These are phyloP conservation scores for Trichosanthes cucumerina DNA, from an alignment of 306 rosid genomes.

Conservation along the genomic window DNA sequence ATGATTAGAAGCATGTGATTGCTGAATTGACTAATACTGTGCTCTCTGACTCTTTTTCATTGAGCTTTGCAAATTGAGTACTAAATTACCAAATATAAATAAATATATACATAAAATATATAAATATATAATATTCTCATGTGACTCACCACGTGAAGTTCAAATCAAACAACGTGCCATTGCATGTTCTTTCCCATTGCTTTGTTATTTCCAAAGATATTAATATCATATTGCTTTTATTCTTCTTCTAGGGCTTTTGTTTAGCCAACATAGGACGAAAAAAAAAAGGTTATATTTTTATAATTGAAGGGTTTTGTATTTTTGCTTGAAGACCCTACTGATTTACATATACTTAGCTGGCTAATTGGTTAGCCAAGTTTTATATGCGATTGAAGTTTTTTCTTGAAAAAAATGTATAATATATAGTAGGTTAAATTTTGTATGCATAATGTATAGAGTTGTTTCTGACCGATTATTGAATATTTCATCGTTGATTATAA, in stretches of 20 bases:
- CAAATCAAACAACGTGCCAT: constrained; percentile 8
- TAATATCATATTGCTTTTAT: neutral
- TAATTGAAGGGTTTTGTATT: neutral
- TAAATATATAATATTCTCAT: neutral
- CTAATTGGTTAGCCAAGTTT: neutral
- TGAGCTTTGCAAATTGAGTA: neutral
- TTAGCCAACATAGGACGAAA: neutral
- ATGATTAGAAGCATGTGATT: constrained; percentile 3
- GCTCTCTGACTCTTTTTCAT: neutral
- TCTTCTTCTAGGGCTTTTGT: neutral
- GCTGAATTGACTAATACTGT: constrained; percentile 5
- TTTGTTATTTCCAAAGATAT: constrained; percentile 6
- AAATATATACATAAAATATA: neutral
- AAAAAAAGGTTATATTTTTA: neutral
- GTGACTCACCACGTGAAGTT: constrained; percentile 6
- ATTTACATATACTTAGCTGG: neutral
- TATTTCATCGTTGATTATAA: too few species aligned
- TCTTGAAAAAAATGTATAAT: too few species aligned
- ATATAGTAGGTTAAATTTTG: too few species aligned
- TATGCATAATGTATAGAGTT: too few species aligned
- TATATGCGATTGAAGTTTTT: neutral
- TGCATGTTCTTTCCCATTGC: constrained; percentile 10
- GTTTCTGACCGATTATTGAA: too few species aligned
- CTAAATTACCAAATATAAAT: neutral
- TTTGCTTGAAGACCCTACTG: neutral